Percentiles rank a stretch among this genome's conserved stretches.
phyloP scores from a whole-genome alignment of 768 basidiomycete genomes.

The Collybia mongolica region DNA sequence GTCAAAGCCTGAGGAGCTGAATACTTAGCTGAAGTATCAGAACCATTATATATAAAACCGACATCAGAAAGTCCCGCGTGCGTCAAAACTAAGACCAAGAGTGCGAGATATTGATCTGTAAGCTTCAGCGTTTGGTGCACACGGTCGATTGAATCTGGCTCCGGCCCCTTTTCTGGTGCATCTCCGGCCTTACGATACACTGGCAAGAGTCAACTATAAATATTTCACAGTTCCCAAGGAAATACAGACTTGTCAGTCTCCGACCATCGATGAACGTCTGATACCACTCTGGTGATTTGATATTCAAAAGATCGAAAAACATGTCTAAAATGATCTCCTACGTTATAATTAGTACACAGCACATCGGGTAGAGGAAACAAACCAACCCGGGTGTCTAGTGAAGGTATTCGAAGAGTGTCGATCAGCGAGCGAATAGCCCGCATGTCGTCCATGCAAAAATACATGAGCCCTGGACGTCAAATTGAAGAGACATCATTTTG shows the following conservation, averaged over 20 bases:
- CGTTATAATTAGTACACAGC: not conserved
- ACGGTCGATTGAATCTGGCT: slow-evolving; percentile 42
- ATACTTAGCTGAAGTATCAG: not conserved
- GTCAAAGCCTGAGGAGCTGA: slow-evolving; percentile 65
- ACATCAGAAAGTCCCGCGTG: slow-evolving; percentile 16
- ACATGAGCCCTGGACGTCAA: slow-evolving; percentile 69
- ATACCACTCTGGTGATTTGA: slow-evolving; percentile 92
- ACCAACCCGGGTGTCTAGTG: slow-evolving; percentile 78
- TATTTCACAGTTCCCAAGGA: not conserved
- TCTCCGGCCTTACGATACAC: slow-evolving; percentile 66
- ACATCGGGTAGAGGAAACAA: not conserved
- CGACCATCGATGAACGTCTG: slow-evolving; percentile 89
- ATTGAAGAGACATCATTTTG: not conserved
- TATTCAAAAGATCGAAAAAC: slow-evolving; percentile 91
- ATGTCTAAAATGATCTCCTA: slow-evolving; percentile 93
- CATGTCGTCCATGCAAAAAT: slow-evolving; percentile 89
- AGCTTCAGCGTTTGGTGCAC: slow-evolving; percentile 64
- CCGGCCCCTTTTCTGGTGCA: slow-evolving; percentile 29
- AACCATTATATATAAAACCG: not conserved
- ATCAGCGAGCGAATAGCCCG: slow-evolving; percentile 82
- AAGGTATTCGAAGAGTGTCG: slow-evolving; percentile 85
- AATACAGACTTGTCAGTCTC: slow-evolving; percentile 72
- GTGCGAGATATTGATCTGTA: slow-evolving; percentile 89
- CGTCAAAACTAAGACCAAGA: slow-evolving; percentile 80
- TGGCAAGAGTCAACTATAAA: slow-evolving; percentile 19